Conservation (phyloP, 2,329 filamentous ascomycete genomes). For the Aspergillus sp. region DNA sequence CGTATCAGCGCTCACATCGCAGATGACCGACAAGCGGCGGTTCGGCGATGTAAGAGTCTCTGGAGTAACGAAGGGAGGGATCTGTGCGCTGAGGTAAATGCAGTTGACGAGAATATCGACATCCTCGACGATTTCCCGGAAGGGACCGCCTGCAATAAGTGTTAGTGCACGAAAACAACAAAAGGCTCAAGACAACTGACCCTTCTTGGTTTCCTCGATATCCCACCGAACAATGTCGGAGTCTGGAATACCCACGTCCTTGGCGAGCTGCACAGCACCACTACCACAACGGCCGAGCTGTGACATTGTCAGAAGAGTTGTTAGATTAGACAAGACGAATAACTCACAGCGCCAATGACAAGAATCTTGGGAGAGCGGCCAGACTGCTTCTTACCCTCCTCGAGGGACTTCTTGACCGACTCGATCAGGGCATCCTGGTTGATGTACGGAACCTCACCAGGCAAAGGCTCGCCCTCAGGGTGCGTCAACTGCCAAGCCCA, state of each 20-base stretch:
- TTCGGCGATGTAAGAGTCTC: conserved; percentile 66
- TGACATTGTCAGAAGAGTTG: conserved; percentile 1
- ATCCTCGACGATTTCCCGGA: conserved; percentile 70
- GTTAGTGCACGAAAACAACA: neutral
- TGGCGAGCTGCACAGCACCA: conserved; percentile 79
- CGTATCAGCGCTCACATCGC: conserved; percentile 64
- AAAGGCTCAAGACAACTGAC: conserved; percentile 30
- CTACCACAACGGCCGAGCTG: conserved; percentile 68
- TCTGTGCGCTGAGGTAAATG: conserved; percentile 79
- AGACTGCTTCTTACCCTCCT: conserved; percentile 65
- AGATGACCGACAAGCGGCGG: conserved; percentile 76
- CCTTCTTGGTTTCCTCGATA: conserved; percentile 73
- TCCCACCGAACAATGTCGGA: conserved; percentile 74
- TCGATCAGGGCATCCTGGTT: conserved; percentile 73
- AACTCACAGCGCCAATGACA: conserved; percentile 71
- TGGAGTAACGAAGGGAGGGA: conserved; percentile 77
- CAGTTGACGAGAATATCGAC: conserved; percentile 79
- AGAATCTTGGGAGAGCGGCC: conserved; percentile 72
- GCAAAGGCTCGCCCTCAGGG: conserved; percentile 65
- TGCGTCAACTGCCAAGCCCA: conserved; percentile 83
- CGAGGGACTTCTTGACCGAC: conserved; percentile 72
- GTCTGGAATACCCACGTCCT: conserved; percentile 70
- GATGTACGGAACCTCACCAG: conserved; percentile 58
- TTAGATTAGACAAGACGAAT: neutral
- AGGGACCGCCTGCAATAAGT: conserved; percentile 62